Evolutionary conservation across 2,329 filamentous ascomycete species (phyloP).

Genomic region (Sclerotiophoma versabilis): DNA sequence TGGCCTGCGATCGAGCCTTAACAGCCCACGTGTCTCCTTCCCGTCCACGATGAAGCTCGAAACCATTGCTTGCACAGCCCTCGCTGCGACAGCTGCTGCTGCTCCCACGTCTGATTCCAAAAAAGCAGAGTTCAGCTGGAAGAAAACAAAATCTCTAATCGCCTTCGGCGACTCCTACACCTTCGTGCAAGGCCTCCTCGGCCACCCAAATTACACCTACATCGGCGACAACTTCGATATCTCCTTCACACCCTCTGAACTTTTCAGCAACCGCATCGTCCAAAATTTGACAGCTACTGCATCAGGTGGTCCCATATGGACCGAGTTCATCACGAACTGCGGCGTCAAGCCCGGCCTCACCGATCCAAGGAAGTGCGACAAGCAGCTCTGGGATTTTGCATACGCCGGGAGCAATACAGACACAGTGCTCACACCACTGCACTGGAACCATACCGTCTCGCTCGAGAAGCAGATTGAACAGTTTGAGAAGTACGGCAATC

Average conservation of each 20-base stretch:
- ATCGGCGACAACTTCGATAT: conserved; percentile 61
- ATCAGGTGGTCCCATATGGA: conserved; percentile 63
- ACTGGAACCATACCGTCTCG: conserved; percentile 60
- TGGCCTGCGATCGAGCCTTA: neutral
- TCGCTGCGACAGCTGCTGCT: conserved; percentile 2
- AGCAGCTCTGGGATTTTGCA: conserved; percentile 64
- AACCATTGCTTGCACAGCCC: neutral
- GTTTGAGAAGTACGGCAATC: conserved; percentile 56
- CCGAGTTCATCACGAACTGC: conserved; percentile 61
- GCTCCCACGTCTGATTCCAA: neutral
- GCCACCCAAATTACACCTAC: conserved; percentile 60
- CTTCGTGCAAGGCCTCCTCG: conserved; percentile 62
- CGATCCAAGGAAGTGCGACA: conserved; percentile 53
- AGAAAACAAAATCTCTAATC: conserved; percentile 37
- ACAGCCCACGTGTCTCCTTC: neutral
- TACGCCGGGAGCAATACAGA: conserved; percentile 62
- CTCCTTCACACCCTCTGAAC: conserved; percentile 52
- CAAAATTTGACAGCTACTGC: conserved; percentile 59
- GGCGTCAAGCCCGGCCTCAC: conserved; percentile 55
- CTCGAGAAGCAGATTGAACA: conserved; percentile 60
- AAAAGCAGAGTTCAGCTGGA: conserved; percentile 24
- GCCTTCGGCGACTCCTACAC: conserved; percentile 62
- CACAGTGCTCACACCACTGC: conserved; percentile 51
- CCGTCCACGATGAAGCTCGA: conserved; percentile 20
- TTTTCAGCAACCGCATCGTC: conserved; percentile 59